Evolutionary conservation across 1,284 basidiomycete genomes (phyloP).

Genomic region (Meira miltonrushii): DNA sequence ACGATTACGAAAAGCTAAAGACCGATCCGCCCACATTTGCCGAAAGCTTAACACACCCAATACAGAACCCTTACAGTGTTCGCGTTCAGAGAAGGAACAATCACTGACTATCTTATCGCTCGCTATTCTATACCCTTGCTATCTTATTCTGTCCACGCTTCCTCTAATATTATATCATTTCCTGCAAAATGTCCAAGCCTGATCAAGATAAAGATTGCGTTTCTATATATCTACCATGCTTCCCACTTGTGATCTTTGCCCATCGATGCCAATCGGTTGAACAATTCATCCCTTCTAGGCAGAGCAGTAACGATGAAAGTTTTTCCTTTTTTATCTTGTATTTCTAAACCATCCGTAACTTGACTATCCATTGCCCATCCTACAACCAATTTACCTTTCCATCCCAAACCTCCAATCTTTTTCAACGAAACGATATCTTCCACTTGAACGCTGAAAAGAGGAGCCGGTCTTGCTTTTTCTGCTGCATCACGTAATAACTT

Average conservation of each 20-base stretch:
- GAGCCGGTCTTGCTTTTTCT: constrained; percentile 22
- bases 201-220: no score
- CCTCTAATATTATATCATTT: no score
- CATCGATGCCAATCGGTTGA: constrained; percentile 36
- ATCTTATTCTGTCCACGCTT: no score
- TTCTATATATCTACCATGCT: neutral
- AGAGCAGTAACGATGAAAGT: constrained; percentile 47
- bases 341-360: constrained; percentile 37
- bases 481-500: constrained; percentile 13
- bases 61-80: constrained; percentile 6
- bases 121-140: no score
- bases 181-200: no score
- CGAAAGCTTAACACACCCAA: neutral
- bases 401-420: constrained; percentile 51
- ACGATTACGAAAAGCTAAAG: neutral
- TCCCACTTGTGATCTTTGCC: constrained; percentile 7
- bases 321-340: constrained; percentile 33
- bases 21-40: constrained; percentile 1
- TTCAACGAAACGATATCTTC: constrained; percentile 47
- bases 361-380: constrained; percentile 38
- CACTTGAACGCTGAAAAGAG: constrained; percentile 39
- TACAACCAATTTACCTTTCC: constrained; percentile 49
- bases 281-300: constrained; percentile 50
- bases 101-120: no score
- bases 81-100: constrained; percentile 11